A percentile compares a stretch with the other conserved stretches of the same genome.
These are phyloP conservation scores for Saccharomycopsis sp. DNA, from an alignment of 805 yeast species.

Conservation along the genomic window DNA sequence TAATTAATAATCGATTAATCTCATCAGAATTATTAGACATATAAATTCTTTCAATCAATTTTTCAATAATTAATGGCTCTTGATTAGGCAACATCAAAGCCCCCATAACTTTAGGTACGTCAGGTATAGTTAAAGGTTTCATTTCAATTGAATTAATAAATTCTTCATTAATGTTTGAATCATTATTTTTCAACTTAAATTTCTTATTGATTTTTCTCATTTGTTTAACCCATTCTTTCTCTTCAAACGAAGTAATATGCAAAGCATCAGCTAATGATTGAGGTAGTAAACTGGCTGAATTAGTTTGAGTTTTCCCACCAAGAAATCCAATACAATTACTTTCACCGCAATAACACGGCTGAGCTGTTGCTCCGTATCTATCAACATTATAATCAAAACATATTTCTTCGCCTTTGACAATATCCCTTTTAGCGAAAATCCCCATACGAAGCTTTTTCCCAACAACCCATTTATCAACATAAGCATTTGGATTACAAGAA, in stretches of 20 bases:
- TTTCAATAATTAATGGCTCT: slow-evolving; percentile 55
- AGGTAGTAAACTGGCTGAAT: slow-evolving; percentile 77
- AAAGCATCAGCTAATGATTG: slow-evolving; percentile 79
- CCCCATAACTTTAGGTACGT: slow-evolving; percentile 74
- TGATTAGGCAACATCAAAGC: slow-evolving; percentile 65
- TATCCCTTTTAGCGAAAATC: slow-evolving; percentile 75
- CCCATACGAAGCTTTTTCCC: slow-evolving; percentile 90
- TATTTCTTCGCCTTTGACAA: slow-evolving; percentile 68
- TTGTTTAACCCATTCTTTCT: slow-evolving; percentile 62
- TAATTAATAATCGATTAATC: slow-evolving; percentile 54
- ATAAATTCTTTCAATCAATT: slow-evolving; percentile 61
- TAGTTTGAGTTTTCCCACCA: slow-evolving; percentile 97
- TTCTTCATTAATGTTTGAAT: slow-evolving; percentile 52
- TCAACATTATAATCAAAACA: slow-evolving; percentile 85
- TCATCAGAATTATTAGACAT: slow-evolving; percentile 38
- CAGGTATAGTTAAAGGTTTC: slow-evolving; percentile 39
- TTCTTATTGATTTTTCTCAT: slow-evolving; percentile 43
- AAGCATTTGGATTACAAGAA: slow-evolving; percentile 91
- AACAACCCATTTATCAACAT: slow-evolving; percentile 96
- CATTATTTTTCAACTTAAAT: slow-evolving; percentile 43
- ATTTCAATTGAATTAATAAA: slow-evolving; percentile 57
- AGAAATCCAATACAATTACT: slow-evolving; percentile 85
- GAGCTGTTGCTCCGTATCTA: slow-evolving; percentile 91
- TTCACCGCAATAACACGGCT: slow-evolving; percentile 91
- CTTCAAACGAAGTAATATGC: slow-evolving; percentile 63